Conservation (phyloP, 164 flowering plant genomes). For the Aristolochia californica region DNA sequence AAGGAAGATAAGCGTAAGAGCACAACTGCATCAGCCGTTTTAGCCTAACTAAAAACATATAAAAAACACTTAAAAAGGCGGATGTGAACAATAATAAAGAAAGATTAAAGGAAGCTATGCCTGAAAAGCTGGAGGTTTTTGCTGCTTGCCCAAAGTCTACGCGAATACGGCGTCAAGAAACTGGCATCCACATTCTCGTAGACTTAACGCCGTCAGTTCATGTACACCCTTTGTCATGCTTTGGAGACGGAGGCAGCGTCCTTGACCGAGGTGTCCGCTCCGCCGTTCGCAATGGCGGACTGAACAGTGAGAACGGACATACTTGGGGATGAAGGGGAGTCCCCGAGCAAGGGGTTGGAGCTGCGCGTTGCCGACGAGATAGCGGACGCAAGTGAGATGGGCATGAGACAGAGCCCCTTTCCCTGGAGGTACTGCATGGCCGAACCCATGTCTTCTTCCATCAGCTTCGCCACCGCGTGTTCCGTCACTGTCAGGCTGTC, state of each 20-base stretch:
- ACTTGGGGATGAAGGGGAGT: conserved; percentile 14
- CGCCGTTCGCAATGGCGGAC: conserved; percentile 39
- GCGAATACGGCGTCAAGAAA: conserved; percentile 1
- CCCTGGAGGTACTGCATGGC: conserved; percentile 98
- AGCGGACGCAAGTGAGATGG: conserved; percentile 88
- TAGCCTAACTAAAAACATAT: too few relatives aligned
- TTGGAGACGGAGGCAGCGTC: conserved; percentile 60
- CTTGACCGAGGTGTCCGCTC: conserved; percentile 27
- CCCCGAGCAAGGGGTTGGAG: conserved; percentile 11
- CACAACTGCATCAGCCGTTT: too few relatives aligned
- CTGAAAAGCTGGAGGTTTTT: not conserved
- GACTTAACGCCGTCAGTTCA: conserved; percentile 2
- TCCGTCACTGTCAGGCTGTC: conserved; percentile 58
- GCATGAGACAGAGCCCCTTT: conserved; percentile 97
- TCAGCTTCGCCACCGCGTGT: conserved; percentile 77
- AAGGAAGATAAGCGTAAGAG: too few relatives aligned
- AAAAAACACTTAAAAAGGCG: not conserved
- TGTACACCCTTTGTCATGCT: conserved; percentile 26
- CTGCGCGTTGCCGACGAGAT: conserved; percentile 69
- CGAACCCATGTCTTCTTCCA: conserved; percentile 95
- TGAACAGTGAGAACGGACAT: conserved; percentile 67
- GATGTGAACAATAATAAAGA: too few relatives aligned
- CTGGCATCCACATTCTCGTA: conserved; percentile 1
- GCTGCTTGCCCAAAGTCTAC: conserved; percentile 1
- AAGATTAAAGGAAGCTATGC: not conserved